A percentile compares a stretch with the other conserved stretches of the same genome.
phyloP scores from a whole-genome alignment of 2,329 filamentous ascomycete genomes.

The Cytospora leucostoma region DNA sequence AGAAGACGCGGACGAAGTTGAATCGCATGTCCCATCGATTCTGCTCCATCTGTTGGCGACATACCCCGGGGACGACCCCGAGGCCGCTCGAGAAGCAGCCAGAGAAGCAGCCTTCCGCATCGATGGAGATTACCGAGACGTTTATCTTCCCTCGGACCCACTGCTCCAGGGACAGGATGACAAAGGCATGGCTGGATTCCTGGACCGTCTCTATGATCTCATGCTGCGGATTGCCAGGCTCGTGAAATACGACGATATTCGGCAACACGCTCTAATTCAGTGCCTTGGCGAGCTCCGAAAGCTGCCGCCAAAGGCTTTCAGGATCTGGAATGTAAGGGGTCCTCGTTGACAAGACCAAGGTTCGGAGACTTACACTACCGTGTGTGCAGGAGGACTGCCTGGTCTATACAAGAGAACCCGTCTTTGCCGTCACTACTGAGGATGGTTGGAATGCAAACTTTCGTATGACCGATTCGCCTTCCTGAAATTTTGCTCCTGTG shows the following conservation, averaged over 20 bases:
- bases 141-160: not conserved
- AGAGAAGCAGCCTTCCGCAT: not conserved
- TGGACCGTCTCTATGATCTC: not conserved
- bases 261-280: not conserved
- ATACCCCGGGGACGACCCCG: not conserved
- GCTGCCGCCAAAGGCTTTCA: not conserved
- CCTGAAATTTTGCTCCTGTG: not conserved
- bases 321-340: not conserved
- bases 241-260: not conserved
- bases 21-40: not conserved
- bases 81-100: not conserved
- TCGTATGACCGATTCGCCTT: not conserved
- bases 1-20: not conserved
- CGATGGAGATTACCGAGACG: not conserved
- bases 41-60: not conserved
- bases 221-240: not conserved
- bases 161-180: not conserved
- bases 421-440: not conserved
- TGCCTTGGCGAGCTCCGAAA: not conserved
- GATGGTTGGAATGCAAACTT: not conserved
- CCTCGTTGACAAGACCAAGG: not conserved
- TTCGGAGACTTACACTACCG: not conserved
- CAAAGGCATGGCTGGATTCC: not conserved
- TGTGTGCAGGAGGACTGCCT: not conserved
- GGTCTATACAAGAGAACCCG: not conserved